Base-by-base conservation (phyloP, 306 rosid genomes). In the Parietaria judaica region DNA sequence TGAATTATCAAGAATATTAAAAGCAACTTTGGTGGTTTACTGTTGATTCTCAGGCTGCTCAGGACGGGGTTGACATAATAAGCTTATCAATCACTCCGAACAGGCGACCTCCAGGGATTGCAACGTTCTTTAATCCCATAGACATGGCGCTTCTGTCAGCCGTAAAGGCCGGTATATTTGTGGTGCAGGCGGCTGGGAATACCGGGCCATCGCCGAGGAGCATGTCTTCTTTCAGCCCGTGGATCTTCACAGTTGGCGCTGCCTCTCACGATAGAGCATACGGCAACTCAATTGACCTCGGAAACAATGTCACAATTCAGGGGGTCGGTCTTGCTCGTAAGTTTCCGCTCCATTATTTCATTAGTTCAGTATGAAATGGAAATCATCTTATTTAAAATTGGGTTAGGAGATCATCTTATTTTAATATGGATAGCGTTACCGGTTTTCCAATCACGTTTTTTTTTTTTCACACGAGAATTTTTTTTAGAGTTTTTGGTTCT, bases 121-220 rank as follows among this genome's bases (percentile, higher is more conserved):
- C 99, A 36, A 88, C 97, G 45, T 94, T 88, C 81, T 86, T 94
- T 52, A 94, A 94, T 80, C 99, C 99, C 11, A 84, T 94, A 66
- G 99, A 94, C 80, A 94, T 88, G 99, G 95, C 99, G 7, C 70
- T 89, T 69, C 82, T 94, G 14, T 84, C 99, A 35, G 97, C 99
- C 41, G 90, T 86, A 47, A 94, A 84, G 86, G 81, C 79, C 38
- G 97, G 99, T 58, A 86, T 94, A 61, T 94, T 94, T 66, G 95
- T 86, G 6, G 99, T 94, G 70, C 99, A 94, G 86, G 99, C 97
- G 23, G 94, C 99, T 4, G 99, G 99, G 17, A 94, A 94, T 69
- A 94, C 95, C 14, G 99, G 99, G 64, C 99, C 99, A 2, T 80
- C 99, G 15, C 99, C 97, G 4, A 88, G 69, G 72, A 94, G 99